Conservation (phyloP, 2,329 filamentous ascomycete species). For the Fusarium sterilihyphosum region DNA sequence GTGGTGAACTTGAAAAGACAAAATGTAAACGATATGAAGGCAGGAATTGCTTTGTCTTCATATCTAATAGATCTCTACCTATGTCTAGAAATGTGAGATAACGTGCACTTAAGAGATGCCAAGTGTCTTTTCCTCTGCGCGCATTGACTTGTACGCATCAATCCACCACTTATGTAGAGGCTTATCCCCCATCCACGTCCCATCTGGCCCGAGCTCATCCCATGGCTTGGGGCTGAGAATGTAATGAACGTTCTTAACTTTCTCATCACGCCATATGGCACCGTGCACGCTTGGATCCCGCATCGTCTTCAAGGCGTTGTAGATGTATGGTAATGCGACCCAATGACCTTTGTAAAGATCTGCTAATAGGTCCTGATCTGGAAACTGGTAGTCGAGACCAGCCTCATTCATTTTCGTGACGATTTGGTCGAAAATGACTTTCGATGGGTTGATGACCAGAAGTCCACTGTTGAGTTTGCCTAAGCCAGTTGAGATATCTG, state of each 20-base stretch:
- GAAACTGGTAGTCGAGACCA: neutral
- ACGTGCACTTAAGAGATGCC: neutral
- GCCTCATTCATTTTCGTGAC: neutral
- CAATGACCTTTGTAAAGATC: constrained; percentile 4
- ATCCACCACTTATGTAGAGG: constrained; percentile 24
- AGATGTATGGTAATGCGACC: constrained; percentile 7
- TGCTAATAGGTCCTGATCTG: constrained; percentile 13
- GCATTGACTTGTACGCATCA: constrained; percentile 3
- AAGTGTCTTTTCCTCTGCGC: neutral
- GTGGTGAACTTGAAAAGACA: rapidly evolving
- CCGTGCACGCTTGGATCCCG: neutral
- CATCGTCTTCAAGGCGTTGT: constrained; percentile 23
- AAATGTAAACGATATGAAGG: rapidly evolving
- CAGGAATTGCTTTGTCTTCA: neutral
- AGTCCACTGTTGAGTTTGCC: constrained; percentile 23
- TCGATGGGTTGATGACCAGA: constrained; percentile 12
- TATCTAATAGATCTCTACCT: too few relatives aligned
- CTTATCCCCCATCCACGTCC: neutral
- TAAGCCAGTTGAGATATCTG: neutral
- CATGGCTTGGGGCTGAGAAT: constrained; percentile 21
- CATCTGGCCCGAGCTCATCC: neutral
- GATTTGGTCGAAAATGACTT: neutral
- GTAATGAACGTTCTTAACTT: constrained; percentile 24
- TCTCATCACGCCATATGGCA: neutral
- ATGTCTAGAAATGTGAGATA: rapidly evolving